These are phyloP conservation scores for Omphalotus olearius DNA, from an alignment of 1,284 basidiomycete genomes.

Conservation along the genomic window DNA sequence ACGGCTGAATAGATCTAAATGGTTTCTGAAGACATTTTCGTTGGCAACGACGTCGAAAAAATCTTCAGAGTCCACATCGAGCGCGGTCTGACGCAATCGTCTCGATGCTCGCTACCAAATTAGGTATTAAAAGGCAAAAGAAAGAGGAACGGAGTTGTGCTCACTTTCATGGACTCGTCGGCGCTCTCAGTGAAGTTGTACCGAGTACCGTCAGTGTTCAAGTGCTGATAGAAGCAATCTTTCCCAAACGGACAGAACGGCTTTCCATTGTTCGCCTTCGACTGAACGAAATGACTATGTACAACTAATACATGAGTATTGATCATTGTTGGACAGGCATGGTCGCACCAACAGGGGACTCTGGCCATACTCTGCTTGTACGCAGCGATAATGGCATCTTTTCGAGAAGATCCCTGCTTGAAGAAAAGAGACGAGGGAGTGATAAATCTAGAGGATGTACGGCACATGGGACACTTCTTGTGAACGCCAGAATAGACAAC, in stretches of 20 bases:
- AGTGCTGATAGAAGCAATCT: slow-evolving; percentile 74
- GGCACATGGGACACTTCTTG: slow-evolving; percentile 75
- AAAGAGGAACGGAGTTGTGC: background rate
- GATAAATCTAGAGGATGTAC: slow-evolving; percentile 56
- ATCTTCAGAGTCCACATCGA: background rate
- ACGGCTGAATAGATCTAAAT: slow-evolving; percentile 5
- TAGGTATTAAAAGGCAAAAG: slow-evolving; percentile 11
- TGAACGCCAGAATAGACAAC: slow-evolving; percentile 50
- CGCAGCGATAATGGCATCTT: slow-evolving; percentile 42
- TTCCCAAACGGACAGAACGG: slow-evolving; percentile 69
- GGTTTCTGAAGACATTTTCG: slow-evolving; percentile 4
- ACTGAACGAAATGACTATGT: slow-evolving; percentile 58
- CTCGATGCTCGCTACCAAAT: background rate
- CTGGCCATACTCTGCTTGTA: slow-evolving; percentile 71
- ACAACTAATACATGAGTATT: background rate
- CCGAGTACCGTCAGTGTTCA: slow-evolving; percentile 58
- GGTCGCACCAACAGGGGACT: slow-evolving; percentile 55
- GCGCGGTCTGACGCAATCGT: background rate
- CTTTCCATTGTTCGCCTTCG: slow-evolving; percentile 33
- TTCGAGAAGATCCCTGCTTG: slow-evolving; percentile 46
- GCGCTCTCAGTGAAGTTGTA: slow-evolving; percentile 52
- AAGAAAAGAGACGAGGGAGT: slow-evolving; percentile 67
- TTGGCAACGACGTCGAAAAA: slow-evolving; percentile 10
- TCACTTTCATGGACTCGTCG: slow-evolving; percentile 46
- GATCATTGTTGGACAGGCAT: slow-evolving; percentile 7